Base-by-base conservation (phyloP, 441 rosid species). In the Breynia disticha region DNA sequence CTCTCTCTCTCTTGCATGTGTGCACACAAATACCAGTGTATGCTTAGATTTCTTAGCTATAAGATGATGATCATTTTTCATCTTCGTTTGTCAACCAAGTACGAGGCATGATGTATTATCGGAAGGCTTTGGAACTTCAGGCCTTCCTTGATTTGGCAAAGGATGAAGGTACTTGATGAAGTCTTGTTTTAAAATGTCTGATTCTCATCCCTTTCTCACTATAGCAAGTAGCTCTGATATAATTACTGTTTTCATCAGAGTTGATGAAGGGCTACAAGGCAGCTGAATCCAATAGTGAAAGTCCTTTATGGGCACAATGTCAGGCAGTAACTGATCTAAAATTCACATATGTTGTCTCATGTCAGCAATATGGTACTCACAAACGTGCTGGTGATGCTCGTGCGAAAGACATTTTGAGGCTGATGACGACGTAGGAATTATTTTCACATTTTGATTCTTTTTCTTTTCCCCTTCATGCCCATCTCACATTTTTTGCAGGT, bases 81-180 rank as follows among this genome's bases (percentile, higher is more conserved):
- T 39, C 43, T 39, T 14, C 11, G 15, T 55, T 11, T 50, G 38
- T 42, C 20, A 35, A 52, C 42, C 49, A 67, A 90, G 97, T 89
- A 60, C 69, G 97, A 64, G 99, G 99, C 53, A 89, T 93, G 97
- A 93, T 93, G 99, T 89, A 93, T 76, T 86, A 89, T 70, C 79
- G 79, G 64, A 66, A 67, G 57, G 96, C 97, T 62, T 58, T 93
- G 59, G 90, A 86, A 64, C 88, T 86, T 69, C 97, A 89, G 62
- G 83, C 78, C 64, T 76, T 67, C 70, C 94, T 84, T 62, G 97
- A 93, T 57, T 68, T 55, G 64, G 81, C 82, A 37, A 81, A 65
- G 32, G 90, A 83, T 39, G 50, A 61, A 37, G 91, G 96, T 87
- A 41, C 57, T 78, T 75, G 50, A 13, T 19, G 22, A 20, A 32